Base-by-base conservation (phyloP, 2,329 filamentous ascomycete species). In the Alternaria sp. region DNA sequence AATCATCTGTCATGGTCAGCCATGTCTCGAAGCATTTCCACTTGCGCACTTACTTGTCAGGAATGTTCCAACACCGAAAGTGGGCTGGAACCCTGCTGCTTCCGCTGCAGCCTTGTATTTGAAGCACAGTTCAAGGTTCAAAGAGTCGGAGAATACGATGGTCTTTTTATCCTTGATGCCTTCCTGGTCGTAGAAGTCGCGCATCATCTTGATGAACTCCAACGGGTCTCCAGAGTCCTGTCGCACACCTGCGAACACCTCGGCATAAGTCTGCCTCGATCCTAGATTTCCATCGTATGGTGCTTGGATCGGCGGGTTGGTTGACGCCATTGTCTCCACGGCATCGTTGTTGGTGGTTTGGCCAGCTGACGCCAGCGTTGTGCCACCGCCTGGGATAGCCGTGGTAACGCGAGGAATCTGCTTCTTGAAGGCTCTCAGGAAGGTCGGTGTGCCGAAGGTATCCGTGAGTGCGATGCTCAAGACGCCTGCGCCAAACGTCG, bases 1-100 rank as follows among this genome's bases (percentile, higher is more conserved):
- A 99, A 80, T 99, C 96, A 75, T 99, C 88, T 87, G 61, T 54
- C 8, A 19, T 30, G 17, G 65, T 77, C 51, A 74, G 73, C 63
- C 25, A 13, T 30, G 10, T 15, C 19, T 10, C 4, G 12, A 10
- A 15, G 2, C 15, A 30, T 7, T 3, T 9, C 19, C 6, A 30
- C 12, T 21, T 10, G 40, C 30, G 23, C 28, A 66, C 85, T 73
- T 76, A 88, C 86, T 97, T 5, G 96, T 99, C 73, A 99, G 86
- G 81, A 93, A 98, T 0, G 96, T 99, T 5, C 96, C 96, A 1
- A 99, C 92, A 64, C 96, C 96, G 82, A 99, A 99, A 0, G 91
- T 92, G 12, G 95, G 91, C 63, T 90, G 87, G 80, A 99, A 94
- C 2, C 92, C 92, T 13, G 90, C 88, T 43, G 89, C 87, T 69